A percentile compares a stretch with the other conserved stretches of the same genome.
Conservation (phyloP, 805 yeast genomes). For the Pichia californica region DNA sequence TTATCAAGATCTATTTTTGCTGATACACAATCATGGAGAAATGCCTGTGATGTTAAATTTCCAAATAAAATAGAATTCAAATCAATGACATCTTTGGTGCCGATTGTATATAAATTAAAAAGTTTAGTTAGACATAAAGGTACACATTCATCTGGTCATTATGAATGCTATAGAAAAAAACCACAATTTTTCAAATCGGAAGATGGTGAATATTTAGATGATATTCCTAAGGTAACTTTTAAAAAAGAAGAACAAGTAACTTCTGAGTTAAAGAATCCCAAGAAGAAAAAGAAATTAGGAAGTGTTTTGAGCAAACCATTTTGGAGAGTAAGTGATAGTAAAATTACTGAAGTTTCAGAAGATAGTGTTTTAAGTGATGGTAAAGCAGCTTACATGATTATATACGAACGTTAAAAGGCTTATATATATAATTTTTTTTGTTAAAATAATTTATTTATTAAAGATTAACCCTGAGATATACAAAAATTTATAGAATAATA, state of each 20-base stretch:
- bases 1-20: slow-evolving; percentile 76
- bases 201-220: slow-evolving; percentile 21
- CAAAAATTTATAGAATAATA: not conserved
- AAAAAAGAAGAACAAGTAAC: not conserved
- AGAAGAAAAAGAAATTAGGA: slow-evolving; percentile 42
- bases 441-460: not conserved
- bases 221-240: slow-evolving; percentile 12
- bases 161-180: slow-evolving; percentile 79
- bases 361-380: slow-evolving; percentile 60
- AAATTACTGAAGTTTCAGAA: slow-evolving; percentile 53
- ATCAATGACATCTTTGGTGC: not conserved
- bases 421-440: not conserved
- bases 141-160: slow-evolving; percentile 83
- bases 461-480: slow-evolving; percentile 2
- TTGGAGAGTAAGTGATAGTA: slow-evolving; percentile 84
- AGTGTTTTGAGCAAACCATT: slow-evolving; percentile 53
- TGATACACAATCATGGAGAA: slow-evolving; percentile 62
- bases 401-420: slow-evolving; percentile 67
- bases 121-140: slow-evolving; percentile 85
- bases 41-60: slow-evolving; percentile 65
- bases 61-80: slow-evolving; percentile 47
- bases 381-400: slow-evolving; percentile 77
- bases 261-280: not conserved
- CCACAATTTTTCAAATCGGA: slow-evolving; percentile 47
- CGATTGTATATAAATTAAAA: slow-evolving; percentile 43